Evolutionary conservation across 345 rosid genomes (phyloP), one percentile per base, ranked within the genome.

Genomic region (Heritiera littoralis): DNA sequence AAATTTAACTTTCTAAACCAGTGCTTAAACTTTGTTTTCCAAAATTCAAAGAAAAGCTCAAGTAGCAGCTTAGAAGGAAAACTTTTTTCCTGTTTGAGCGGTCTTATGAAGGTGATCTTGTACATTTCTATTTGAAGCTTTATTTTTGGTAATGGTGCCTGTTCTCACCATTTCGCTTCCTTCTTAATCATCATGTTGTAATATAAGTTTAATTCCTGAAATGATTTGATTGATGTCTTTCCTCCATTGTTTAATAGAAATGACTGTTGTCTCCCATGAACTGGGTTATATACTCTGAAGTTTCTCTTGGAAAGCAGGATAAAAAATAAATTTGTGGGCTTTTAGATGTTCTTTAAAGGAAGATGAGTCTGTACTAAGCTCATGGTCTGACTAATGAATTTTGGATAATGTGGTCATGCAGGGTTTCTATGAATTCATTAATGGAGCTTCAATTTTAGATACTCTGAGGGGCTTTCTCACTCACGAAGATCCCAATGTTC

Each of bases 361-460:
- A 52, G 60, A 30, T 30, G 28, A 72, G 38, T 11, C 15, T 11
- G 1, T 52, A 51, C 56, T 10, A 35, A 45, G 54, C 68, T 28
- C 45, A 32, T 51, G 14, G 60, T n/a, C 65, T 64, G 69, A 67
- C 46, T 81, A 63, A 78, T 72, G 55, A 68, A 59, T 66, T 58
- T 81, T 78, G 41, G 46, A 81, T 65, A 56, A 79, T 71, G 5
- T 86, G 80, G 82, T 23, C 71, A 10, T 88, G 80, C 87, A 95
- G 99, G 95, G 87, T 71, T 95, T 93, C 89, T 93, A 93, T 85
- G 93, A 93, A 74, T 91, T 85, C 84, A 92, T 96, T 20, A 86
- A 88, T 45, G 90, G 92, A 81, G 97, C 99, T 81, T 84, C 90
- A 59, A 83, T 94, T 51, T 85, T 93, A 84, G 95, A 86, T 79